A percentile compares a stretch with the other conserved stretches of the same genome.
Conservation (phyloP, 768 basidiomycete genomes). For the Termitomyces sp. region DNA sequence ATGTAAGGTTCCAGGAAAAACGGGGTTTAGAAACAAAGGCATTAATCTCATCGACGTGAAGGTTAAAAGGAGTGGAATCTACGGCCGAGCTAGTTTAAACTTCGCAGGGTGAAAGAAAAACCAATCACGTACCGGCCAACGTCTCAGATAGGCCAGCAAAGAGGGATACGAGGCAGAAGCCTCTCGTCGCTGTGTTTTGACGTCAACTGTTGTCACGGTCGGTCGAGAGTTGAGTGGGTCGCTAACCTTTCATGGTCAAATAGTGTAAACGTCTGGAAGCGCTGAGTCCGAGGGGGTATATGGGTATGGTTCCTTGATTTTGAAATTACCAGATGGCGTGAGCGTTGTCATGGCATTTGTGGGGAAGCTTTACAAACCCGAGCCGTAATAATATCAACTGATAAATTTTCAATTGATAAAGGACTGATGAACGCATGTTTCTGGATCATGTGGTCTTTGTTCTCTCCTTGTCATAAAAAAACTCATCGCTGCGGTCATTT, state of each 20-base stretch:
- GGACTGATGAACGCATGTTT: background rate
- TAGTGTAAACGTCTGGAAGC: background rate
- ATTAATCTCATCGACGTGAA: constrained; percentile 7
- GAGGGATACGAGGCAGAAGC: constrained; percentile 8
- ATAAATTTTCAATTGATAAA: too few relatives aligned
- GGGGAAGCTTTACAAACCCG: background rate
- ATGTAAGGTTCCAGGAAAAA: constrained; percentile 1
- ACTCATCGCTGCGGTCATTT: background rate
- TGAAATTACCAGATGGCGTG: background rate
- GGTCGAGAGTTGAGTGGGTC: background rate
- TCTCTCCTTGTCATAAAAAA: background rate
- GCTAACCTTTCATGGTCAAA: constrained; percentile 8
- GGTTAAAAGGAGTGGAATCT: constrained; percentile 11
- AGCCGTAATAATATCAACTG: background rate
- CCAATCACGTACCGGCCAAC: constrained; percentile 6
- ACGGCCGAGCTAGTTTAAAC: background rate
- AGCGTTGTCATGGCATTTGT: constrained; percentile 8
- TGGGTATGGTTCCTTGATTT: background rate
- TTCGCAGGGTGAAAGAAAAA: background rate
- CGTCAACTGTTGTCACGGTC: background rate
- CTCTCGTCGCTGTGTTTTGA: constrained; percentile 1
- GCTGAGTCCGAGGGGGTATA: constrained; percentile 2
- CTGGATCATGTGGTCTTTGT: background rate
- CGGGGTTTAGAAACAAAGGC: constrained; percentile 2
- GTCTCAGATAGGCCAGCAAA: constrained; percentile 6